Conservation (phyloP, 2,329 filamentous ascomycete genomes). For the Xylaria polymorpha region DNA sequence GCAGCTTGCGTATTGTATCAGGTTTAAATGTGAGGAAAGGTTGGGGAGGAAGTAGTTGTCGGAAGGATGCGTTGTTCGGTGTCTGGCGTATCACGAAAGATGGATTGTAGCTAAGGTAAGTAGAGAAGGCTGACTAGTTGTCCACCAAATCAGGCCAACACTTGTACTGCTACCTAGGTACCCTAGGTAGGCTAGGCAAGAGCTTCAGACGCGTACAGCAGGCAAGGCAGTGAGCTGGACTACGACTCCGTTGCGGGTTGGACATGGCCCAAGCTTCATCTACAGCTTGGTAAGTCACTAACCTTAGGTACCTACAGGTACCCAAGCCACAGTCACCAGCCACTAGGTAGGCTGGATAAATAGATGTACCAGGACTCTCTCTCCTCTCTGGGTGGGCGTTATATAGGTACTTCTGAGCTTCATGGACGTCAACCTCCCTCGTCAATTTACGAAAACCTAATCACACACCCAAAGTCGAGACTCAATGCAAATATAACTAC, state of each 20-base stretch:
- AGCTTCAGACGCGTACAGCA: constrained; percentile 50
- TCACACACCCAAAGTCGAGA: not conserved
- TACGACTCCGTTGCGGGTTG: not conserved
- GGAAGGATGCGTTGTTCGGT: constrained; percentile 16
- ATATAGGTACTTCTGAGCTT: not conserved
- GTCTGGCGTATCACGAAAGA: not conserved
- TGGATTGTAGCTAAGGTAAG: constrained; percentile 16
- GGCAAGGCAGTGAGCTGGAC: not conserved
- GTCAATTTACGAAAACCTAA: not conserved
- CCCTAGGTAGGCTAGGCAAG: constrained; percentile 51
- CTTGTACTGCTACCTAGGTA: constrained; percentile 33
- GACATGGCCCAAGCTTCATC: constrained; percentile 38
- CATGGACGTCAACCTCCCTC: not conserved
- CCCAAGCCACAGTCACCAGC: constrained; percentile 17
- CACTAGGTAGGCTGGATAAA: not conserved
- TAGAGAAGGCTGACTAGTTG: constrained; percentile 41
- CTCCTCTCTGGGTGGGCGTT: not conserved
- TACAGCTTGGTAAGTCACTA: not conserved
- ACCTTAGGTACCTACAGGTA: no score
- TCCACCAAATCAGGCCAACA: constrained; percentile 35
- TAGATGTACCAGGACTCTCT: not conserved
- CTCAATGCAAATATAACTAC: not conserved
- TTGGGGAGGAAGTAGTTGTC: not conserved
- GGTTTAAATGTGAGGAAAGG: not conserved
- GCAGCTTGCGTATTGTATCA: not conserved